Evolutionary conservation across 1,284 basidiomycete species (phyloP).

Genomic region (Moesziomyces antarcticus): DNA sequence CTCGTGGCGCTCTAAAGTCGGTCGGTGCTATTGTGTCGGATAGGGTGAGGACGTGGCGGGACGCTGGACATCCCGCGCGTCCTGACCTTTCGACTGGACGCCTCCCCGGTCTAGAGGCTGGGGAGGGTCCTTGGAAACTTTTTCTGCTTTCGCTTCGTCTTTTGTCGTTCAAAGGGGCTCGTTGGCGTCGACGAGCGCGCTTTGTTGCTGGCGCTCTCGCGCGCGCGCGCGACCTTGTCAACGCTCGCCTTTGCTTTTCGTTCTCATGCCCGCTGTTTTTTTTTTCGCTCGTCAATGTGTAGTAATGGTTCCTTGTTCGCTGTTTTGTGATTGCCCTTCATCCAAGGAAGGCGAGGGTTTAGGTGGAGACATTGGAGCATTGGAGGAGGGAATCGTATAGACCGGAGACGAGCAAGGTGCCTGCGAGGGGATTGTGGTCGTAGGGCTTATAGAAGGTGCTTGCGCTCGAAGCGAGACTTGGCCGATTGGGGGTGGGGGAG

Average conservation of each 20-base stretch:
- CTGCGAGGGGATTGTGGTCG: background rate
- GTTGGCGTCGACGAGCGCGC: background rate
- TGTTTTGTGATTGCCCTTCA: too few species aligned
- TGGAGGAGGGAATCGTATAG: constrained; percentile 17
- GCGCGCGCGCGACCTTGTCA: background rate
- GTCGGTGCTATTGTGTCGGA: background rate
- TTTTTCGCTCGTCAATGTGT: background rate
- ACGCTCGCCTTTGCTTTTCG: background rate
- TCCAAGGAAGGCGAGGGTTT: too few species aligned
- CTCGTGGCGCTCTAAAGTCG: constrained; percentile 12
- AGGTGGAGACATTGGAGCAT: constrained; percentile 25
- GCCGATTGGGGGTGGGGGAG: background rate
- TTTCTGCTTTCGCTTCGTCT: too few species aligned
- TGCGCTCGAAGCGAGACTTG: constrained; percentile 6
- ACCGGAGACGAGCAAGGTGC: constrained; percentile 31
- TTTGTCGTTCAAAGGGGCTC: too few species aligned
- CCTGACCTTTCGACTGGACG: background rate
- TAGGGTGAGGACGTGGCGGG: too few species aligned
- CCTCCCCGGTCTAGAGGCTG: too few species aligned
- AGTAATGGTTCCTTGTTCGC: background rate
- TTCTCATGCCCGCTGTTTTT: background rate
- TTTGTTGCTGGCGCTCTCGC: background rate
- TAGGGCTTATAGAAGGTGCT: constrained; percentile 8
- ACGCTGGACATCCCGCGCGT: too few species aligned
- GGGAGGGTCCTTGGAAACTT: background rate